Conservation (phyloP, 2,329 filamentous ascomycete species). For the Ceratocystis colombiana region DNA sequence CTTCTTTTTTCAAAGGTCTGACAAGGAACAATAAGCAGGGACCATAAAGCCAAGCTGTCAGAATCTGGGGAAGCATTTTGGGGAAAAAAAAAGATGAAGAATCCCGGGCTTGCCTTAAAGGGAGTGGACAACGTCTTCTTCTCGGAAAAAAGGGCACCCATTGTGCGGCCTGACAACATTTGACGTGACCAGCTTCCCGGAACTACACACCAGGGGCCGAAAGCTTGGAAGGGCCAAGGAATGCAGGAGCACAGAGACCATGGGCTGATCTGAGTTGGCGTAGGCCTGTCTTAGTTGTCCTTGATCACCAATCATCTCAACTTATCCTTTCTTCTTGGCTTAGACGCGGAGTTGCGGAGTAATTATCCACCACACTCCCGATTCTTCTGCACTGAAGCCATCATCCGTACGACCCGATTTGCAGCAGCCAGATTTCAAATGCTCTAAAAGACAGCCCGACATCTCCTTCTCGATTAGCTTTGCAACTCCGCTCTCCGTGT, state of each 20-base stretch:
- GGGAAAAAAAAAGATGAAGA: neutral
- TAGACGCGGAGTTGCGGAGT: neutral
- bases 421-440: too few relatives aligned
- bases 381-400: too few relatives aligned
- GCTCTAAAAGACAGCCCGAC: too few relatives aligned
- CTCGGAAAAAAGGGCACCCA: neutral
- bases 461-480: neutral
- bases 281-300: neutral
- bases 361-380: neutral
- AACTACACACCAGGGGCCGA: neutral
- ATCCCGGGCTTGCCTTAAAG: neutral
- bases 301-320: neutral
- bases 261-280: neutral
- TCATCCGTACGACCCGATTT: too few relatives aligned
- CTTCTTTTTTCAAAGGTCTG: neutral
- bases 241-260: neutral
- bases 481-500: neutral
- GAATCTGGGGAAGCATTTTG: neutral
- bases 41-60: slow-evolving; percentile 1
- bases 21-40: slow-evolving; percentile 5
- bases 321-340: neutral
- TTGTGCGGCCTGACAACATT: neutral
- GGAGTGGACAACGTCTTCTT: neutral
- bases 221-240: neutral
- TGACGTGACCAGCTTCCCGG: neutral